Conservation (phyloP, 305 asterid species). For the Nicotiana rustica region DNA sequence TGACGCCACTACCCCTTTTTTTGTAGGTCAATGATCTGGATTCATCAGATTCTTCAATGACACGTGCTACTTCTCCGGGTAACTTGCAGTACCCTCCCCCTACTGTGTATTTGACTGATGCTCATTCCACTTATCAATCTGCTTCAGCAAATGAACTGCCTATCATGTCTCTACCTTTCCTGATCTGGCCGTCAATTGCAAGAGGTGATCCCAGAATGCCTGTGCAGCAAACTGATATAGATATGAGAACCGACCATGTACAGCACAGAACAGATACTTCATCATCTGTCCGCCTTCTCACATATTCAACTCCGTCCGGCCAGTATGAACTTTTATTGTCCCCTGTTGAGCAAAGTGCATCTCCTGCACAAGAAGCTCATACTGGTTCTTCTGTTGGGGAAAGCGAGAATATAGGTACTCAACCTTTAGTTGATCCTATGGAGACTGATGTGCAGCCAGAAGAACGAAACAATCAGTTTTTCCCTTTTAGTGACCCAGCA, state of each 20-base stretch:
- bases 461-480: conserved; percentile 69
- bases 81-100: conserved; percentile 90
- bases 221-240: conserved; percentile 56
- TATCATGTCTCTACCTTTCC: conserved; percentile 74
- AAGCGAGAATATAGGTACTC: conserved; percentile 52
- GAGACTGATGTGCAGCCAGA: conserved; percentile 76
- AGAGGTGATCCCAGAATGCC: conserved; percentile 60
- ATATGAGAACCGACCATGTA: conserved; percentile 48
- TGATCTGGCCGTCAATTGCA: conserved; percentile 73
- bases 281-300: conserved; percentile 80
- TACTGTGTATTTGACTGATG: conserved; percentile 81
- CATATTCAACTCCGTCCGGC: conserved; percentile 90
- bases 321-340: conserved; percentile 86
- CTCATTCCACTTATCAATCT: conserved; percentile 64
- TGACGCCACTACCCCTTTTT: conserved; percentile 32
- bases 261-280: conserved; percentile 70
- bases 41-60: conserved; percentile 88
- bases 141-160: conserved; percentile 74
- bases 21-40: conserved; percentile 92
- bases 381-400: conserved; percentile 54
- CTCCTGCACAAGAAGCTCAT: conserved; percentile 68
- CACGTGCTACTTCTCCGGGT: conserved; percentile 84
- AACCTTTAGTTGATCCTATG: conserved; percentile 68
- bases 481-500: conserved; percentile 83
- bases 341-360: conserved; percentile 62